Evolutionary conservation across 768 basidiomycete species (phyloP), one percentile per base, ranked within the genome.

Genomic region (Holtermanniella nyarrowii): DNA sequence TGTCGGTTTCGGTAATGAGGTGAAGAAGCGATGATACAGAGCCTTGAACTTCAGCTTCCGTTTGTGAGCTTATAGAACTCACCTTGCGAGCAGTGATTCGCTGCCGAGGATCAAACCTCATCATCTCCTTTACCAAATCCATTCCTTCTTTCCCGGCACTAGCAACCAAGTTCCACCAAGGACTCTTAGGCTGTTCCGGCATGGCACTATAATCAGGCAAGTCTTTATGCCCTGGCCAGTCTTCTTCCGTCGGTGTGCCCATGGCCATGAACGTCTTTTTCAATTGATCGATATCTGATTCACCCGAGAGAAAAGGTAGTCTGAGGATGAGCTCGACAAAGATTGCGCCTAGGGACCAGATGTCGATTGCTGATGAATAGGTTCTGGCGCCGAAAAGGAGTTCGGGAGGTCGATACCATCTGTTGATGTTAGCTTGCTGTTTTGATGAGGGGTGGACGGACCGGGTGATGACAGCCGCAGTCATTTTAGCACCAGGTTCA

Each of bases 391-490:
- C 91, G 57, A 88, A 93, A 4, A 99, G 76, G 10, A 99, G 79
- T 70, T 99, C 93, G 14, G 95, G 91, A 3, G 93, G 88, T 2
- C 95, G 86, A 66, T 99, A 99, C 95, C 95, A 99, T 59, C 93
- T 93, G 51, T 3, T 16, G 13, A 22, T 25, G 24, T 31, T 20
- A 23, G 24, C 37, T 4, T 21, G 14, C 21, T 21, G 26, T 22
- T n/a, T 2, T 5, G 31, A 47, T 41, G 23, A 23, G n/a, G 13
- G 41, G 18, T n/a, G 11, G n/a, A 70, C 80, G 48, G 46, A 91
- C 89, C 89, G 78, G 16, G 95, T 99, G 73, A 99, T 96, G 55
- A 99, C 93, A 66, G 96, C 90, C 62, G 84, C 87, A 0, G 95
- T 96, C 95, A 99, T 97, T 72, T 88, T 89, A 65, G 84, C 84